Evolutionary conservation across 2,329 filamentous ascomycete species (phyloP).

Genomic region (Xylariales sp.): DNA sequence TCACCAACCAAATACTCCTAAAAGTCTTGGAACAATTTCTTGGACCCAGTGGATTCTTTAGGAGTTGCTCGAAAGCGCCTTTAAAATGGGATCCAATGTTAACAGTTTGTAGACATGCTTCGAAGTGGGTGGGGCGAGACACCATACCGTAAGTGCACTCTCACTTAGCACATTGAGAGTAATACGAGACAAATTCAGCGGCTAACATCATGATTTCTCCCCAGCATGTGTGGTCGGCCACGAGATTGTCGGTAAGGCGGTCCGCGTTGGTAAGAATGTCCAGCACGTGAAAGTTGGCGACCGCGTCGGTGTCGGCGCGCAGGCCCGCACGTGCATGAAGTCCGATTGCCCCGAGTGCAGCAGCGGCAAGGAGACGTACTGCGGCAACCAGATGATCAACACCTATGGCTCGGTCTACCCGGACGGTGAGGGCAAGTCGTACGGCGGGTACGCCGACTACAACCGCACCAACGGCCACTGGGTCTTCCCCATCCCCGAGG

Average conservation of each 20-base stretch:
- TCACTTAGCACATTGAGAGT: not conserved
- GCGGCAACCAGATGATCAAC: slow-evolving; percentile 20
- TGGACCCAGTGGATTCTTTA: no score
- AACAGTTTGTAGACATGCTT: no score
- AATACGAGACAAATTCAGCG: no score
- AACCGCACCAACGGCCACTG: slow-evolving; percentile 30
- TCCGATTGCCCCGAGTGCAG: slow-evolving; percentile 15
- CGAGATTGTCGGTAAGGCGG: slow-evolving; percentile 41
- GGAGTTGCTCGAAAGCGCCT: no score
- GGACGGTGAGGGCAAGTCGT: slow-evolving; percentile 43
- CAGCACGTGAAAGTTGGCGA: slow-evolving; percentile 25
- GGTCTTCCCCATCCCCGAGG: slow-evolving; percentile 32
- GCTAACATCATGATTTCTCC: no score
- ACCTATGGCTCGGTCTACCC: slow-evolving; percentile 40
- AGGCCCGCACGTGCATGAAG: slow-evolving; percentile 36
- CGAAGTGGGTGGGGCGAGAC: slow-evolving; percentile 9
- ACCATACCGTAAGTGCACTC: slow-evolving; percentile 9
- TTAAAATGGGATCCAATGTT: no score
- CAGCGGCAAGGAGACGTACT: slow-evolving; percentile 13
- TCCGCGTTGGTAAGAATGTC: slow-evolving; percentile 31
- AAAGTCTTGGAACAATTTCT: no score
- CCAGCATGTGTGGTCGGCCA: slow-evolving; percentile 32
- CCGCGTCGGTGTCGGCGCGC: slow-evolving; percentile 35
- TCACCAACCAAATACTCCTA: no score
- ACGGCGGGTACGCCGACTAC: slow-evolving; percentile 40